Conservation (phyloP, 129 eudicot species). For the Saussurea involucrata region DNA sequence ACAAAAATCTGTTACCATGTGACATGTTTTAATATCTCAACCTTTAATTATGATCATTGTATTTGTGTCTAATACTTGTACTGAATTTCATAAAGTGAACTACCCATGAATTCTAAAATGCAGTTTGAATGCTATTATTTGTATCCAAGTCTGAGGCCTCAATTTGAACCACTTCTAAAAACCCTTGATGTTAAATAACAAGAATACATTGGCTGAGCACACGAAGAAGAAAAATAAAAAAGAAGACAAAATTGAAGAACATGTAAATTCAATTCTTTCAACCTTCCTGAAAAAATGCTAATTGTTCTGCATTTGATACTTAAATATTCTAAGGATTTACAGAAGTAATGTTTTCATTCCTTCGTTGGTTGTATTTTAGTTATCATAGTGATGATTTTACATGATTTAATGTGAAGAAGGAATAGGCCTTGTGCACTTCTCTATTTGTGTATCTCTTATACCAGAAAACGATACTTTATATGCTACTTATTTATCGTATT, state of each 20-base stretch:
- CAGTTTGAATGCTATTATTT: not conserved
- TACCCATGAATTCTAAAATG: not conserved
- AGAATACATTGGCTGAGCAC: not conserved
- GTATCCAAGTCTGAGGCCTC: not conserved
- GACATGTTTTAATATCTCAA: not conserved
- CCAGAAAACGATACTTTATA: not conserved
- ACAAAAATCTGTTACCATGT: not conserved
- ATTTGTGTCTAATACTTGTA: not conserved
- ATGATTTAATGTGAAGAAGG: not conserved
- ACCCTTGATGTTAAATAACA: not conserved
- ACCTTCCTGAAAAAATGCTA: not conserved
- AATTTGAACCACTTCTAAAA: not conserved
- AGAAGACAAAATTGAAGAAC: not conserved
- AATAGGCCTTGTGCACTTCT: not conserved
- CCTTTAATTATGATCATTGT: not conserved
- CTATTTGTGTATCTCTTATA: not conserved
- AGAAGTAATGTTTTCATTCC: not conserved
- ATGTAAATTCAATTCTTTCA: not conserved
- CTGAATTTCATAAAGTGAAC: not conserved
- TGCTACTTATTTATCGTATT: not conserved
- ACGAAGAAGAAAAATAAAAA: too few species aligned
- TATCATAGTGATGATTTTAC: not conserved
- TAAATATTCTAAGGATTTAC: not conserved
- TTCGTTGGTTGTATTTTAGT: not conserved
- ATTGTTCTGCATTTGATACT: not conserved